phyloP scores from a whole-genome alignment of 2,329 filamentous ascomycete species.

The Lomentospora prolificans region DNA sequence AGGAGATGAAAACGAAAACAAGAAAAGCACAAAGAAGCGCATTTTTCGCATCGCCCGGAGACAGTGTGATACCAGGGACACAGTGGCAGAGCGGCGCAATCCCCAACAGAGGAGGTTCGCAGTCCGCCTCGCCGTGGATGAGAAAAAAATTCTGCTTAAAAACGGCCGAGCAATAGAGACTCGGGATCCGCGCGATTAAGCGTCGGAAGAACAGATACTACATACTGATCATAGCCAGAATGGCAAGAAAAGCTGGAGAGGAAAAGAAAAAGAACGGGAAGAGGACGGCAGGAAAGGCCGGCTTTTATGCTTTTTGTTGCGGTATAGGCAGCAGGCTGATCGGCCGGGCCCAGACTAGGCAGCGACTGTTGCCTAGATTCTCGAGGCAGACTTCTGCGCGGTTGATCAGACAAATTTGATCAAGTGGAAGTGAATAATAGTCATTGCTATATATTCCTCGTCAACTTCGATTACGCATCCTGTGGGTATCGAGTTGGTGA shows the following conservation, averaged over 20 bases:
- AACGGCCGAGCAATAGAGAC: constrained; percentile 5
- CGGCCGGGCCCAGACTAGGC: background rate
- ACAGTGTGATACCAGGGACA: constrained; percentile 15
- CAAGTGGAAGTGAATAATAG: too few relatives aligned
- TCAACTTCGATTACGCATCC: too few relatives aligned
- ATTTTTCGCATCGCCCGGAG: constrained; percentile 13
- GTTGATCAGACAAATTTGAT: too few relatives aligned
- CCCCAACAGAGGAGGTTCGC: constrained; percentile 1
- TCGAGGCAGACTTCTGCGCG: too few relatives aligned
- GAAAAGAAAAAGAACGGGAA: constrained; percentile 10
- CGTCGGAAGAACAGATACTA: constrained; percentile 21
- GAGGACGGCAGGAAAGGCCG: background rate
- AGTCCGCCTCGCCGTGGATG: constrained; percentile 8
- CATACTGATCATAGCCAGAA: constrained; percentile 16
- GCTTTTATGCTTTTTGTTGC: background rate
- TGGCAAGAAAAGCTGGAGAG: constrained; percentile 15
- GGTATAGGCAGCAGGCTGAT: background rate
- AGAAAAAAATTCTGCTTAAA: constrained; percentile 14
- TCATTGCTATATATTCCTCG: too few relatives aligned
- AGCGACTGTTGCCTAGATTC: background rate
- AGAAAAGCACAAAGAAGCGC: background rate
- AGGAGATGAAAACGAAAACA: constrained; percentile 11
- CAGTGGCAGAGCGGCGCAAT: constrained; percentile 8
- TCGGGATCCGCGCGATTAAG: constrained; percentile 14
- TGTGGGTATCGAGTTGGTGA: too few relatives aligned